Evolutionary conservation across 352 stramenopile species (phyloP), one percentile per base, ranked within the genome.

Genomic region (Phytophthora uliginosa): DNA sequence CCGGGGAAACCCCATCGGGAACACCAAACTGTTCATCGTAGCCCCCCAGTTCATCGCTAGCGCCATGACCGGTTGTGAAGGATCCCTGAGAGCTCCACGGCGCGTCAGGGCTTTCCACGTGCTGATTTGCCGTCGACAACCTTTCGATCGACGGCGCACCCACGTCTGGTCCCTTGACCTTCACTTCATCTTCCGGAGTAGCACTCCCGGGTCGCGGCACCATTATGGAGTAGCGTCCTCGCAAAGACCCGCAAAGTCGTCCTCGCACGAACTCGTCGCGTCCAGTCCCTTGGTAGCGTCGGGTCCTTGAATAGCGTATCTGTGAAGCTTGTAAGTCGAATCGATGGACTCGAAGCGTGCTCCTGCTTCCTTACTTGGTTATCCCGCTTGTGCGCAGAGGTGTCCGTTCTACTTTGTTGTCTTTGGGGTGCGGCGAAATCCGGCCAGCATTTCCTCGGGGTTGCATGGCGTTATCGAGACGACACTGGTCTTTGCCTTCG

Each of bases 181-280:
- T 24, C 28, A 56, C 31, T 4, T n/a, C 61, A 8, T 68, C 61
- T 55, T 68, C 61, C 9, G 17, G 51, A 68, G 34, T 61, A 68
- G 61, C 55, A 68, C 34, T 68, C 50, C 61, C 51, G 51, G 61
- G 24, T 26, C 24, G 24, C 24, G 24, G 24, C 24, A 26, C 24
- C 24, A 26, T 26, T 26, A 2, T 26, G 60, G 51, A 59, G 50
- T 12, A 64, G 58, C 18, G 58, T 13, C 20, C 36, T 24, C 36
- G 36, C 55, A 51, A 4, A 62, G 38, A 36, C 15, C 3, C 10
- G 3, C 34, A 4, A 40, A 12, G 7, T 40, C 53, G 31, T 3
- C 9, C 28, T 59, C 31, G 9, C 53, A 59, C 53, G 48, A 59
- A 45, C 31, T 28, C 53, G 53, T 59, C 13, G 53, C 31, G 18